Evolutionary conservation across 768 basidiomycete species (phyloP), one percentile per base, ranked within the genome.

Genomic region (Mycena albidolilacea): DNA sequence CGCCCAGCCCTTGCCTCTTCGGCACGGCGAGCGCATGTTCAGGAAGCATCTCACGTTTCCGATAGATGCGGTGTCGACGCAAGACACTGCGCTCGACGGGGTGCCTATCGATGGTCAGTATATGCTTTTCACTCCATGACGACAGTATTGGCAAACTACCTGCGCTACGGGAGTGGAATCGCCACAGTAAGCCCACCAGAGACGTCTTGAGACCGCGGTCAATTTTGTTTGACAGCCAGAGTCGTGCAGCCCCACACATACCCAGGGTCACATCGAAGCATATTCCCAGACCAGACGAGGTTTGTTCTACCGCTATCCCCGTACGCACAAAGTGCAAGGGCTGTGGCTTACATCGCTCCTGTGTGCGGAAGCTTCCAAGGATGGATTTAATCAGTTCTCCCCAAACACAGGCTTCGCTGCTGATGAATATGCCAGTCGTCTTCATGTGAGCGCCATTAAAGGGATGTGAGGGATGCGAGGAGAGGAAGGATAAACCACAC

Each of bases 161-260:
- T 41, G 9, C 30, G 62, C 41, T 30, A 21, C 43, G 17, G 52
- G 41, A 38, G 43, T 44, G 11, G 38, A 69, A 73, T 63, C 63
- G 60, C 68, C 72, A 66, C 69, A 64, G 72, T 73, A 73, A 69
- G 55, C 52, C 72, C 72, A 69, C 72, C 38, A 23, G 15, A 64
- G 44, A 41, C 67, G 62, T 60, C 64, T 73, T 30, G 39, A 30
- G 21, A 70, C 59, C 67, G 68, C 72, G 68, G 72, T 57, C 64
- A 67, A 73, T 73, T 67, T 66, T 73, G 68, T 64, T 73, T 70
- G 72, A 73, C 68, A 73, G 71, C 54, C 43, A 35, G 41, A 58
- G 62, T 64, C 63, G 69, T 57, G 64, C 59, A 12, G 48, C 55
- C 57, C 64, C 57, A 39, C 62, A 60, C 5, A 12, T 6, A 64